phyloP scores from a whole-genome alignment of 1,284 basidiomycete genomes.

The Cystobasidium sp. region DNA sequence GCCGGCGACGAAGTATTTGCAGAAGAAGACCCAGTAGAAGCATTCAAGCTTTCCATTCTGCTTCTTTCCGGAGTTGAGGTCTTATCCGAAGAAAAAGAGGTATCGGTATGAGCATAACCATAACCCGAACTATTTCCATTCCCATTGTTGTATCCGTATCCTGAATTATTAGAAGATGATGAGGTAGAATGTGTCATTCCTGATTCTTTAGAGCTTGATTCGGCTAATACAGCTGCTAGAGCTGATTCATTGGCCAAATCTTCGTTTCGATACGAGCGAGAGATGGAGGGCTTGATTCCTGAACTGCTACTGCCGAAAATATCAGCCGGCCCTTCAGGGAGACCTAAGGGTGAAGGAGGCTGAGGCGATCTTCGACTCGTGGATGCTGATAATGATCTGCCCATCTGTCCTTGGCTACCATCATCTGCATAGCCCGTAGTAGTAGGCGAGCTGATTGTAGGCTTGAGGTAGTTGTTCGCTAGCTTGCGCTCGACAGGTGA shows the following conservation, averaged over 20 bases:
- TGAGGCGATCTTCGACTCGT: constrained; percentile 8
- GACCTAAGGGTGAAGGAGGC: constrained; percentile 27
- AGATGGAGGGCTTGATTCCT: constrained; percentile 22
- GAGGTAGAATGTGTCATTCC: constrained; percentile 29
- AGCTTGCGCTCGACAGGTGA: constrained; percentile 13
- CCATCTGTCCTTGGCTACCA: not conserved
- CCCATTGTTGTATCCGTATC: not conserved
- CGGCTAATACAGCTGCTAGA: constrained; percentile 36
- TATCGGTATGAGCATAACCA: constrained; percentile 6
- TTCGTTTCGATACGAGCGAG: constrained; percentile 5
- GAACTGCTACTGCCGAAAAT: not conserved
- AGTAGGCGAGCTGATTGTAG: constrained; percentile 13
- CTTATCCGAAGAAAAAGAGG: constrained; percentile 14
- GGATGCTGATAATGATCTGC: not conserved
- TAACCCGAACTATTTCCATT: constrained; percentile 6
- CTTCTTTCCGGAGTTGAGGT: constrained; percentile 27
- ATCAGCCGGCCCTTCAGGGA: constrained; percentile 17
- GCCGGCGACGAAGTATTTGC: constrained; percentile 4
- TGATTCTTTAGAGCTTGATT: constrained; percentile 36
- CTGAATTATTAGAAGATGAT: constrained; percentile 12
- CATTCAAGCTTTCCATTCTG: not conserved
- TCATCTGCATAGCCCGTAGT: not conserved
- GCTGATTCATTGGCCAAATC: constrained; percentile 40
- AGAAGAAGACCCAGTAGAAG: constrained; percentile 3
- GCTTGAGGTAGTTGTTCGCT: constrained; percentile 14